Percentiles rank a stretch among this genome's conserved stretches.
These are phyloP conservation scores for Elsinoe necatrix DNA, from an alignment of 2,329 filamentous ascomycete species.

Conservation along the genomic window DNA sequence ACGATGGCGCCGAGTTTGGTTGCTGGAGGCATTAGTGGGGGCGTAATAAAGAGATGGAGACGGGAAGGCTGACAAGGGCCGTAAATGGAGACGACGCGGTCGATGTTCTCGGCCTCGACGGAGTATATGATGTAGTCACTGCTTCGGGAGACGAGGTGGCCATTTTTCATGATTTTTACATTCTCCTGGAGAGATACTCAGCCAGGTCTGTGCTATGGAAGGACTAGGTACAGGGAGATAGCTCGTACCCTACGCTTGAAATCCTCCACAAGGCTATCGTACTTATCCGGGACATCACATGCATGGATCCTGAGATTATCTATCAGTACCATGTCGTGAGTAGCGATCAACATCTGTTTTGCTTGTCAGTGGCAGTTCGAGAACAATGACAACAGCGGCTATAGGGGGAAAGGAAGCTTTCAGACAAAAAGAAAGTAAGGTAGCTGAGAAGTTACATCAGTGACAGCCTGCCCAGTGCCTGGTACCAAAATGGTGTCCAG, in stretches of 20 bases:
- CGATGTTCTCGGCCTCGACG: slow-evolving; percentile 88
- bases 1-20: slow-evolving; percentile 94
- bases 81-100: slow-evolving; percentile 75
- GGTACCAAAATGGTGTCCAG: slow-evolving; percentile 65
- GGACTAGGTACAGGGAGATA: slow-evolving; percentile 34
- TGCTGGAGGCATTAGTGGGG: slow-evolving; percentile 44
- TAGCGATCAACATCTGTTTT: too few relatives aligned
- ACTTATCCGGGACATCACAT: slow-evolving; percentile 87
- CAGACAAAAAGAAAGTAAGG: slow-evolving; percentile 85
- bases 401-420: slow-evolving; percentile 35
- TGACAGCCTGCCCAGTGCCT: slow-evolving; percentile 53
- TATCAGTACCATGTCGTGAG: slow-evolving; percentile 19
- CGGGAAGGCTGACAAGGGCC: slow-evolving; percentile 69
- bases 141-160: slow-evolving; percentile 86
- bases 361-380: too few relatives aligned
- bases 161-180: slow-evolving; percentile 84
- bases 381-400: not conserved
- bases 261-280: slow-evolving; percentile 68
- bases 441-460: slow-evolving; percentile 99
- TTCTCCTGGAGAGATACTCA: slow-evolving; percentile 55
- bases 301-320: slow-evolving; percentile 71
- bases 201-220: slow-evolving; percentile 28
- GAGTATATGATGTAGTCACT: slow-evolving; percentile 99
- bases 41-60: not conserved
- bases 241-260: slow-evolving; percentile 75